Evolutionary conservation across 192 early-diverging fungal species (phyloP).

Genomic region (Entomortierella beljakovae): DNA sequence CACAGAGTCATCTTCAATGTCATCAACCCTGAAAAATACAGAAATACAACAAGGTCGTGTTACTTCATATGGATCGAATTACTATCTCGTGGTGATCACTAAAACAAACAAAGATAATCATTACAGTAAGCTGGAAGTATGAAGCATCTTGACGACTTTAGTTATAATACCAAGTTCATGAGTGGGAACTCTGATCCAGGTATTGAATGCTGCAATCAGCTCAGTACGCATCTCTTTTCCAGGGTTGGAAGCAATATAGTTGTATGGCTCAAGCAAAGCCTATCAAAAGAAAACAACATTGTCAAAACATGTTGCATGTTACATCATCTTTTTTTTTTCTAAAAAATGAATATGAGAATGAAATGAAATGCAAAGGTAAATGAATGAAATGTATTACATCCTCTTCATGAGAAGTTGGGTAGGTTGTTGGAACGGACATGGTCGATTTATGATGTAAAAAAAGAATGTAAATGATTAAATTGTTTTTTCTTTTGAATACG

Average conservation of each 20-base stretch:
- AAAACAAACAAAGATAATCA: conserved; percentile 5
- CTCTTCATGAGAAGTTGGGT: conserved; percentile 37
- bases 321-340: too few species aligned
- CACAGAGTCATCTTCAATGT: conserved; percentile 94
- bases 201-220: conserved; percentile 91
- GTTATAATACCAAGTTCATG: conserved; percentile 77
- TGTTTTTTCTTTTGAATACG: too few species aligned
- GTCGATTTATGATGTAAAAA: too few species aligned
- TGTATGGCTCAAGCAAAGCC: conserved; percentile 93
- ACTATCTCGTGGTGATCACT: neutral
- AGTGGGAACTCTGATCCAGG: conserved; percentile 84
- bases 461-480: too few species aligned
- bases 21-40: conserved; percentile 79
- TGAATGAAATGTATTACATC: conserved; percentile 7
- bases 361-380: neutral
- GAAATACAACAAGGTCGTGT: neutral
- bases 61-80: neutral
- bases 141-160: conserved; percentile 92
- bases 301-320: neutral
- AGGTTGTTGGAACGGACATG: conserved; percentile 27
- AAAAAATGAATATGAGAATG: too few species aligned
- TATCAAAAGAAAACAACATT: conserved; percentile 29
- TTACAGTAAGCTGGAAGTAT: conserved; percentile 92
- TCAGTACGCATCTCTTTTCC: conserved; percentile 96
- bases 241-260: conserved; percentile 85